phyloP scores from a whole-genome alignment of 2,329 filamentous ascomycete species.

The Cercospora sp. region DNA sequence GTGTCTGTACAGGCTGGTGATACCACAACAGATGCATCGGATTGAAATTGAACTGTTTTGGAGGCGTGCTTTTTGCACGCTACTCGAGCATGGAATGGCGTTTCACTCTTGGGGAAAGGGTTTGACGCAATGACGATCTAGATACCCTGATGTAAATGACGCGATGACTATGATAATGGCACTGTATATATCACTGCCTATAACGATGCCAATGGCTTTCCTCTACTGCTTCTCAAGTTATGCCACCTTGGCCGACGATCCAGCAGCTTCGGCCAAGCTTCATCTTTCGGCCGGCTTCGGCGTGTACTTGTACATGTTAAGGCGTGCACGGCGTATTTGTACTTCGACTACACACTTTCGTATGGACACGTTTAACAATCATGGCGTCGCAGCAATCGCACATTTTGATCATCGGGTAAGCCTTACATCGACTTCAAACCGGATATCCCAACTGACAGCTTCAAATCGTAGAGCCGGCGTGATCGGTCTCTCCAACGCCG shows the following conservation, averaged over 20 bases:
- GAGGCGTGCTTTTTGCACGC: not conserved
- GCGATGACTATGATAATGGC: constrained; percentile 8
- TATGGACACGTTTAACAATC: not conserved
- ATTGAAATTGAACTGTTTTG: constrained; percentile 1
- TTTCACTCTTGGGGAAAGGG: not conserved
- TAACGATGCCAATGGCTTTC: not conserved
- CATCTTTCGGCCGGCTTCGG: constrained; percentile 8
- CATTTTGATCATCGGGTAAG: constrained; percentile 28
- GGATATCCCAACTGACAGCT: no score
- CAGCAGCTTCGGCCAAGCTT: constrained; percentile 13
- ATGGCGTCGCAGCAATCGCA: constrained; percentile 18
- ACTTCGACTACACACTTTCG: not conserved
- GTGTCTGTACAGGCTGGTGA: constrained; percentile 25
- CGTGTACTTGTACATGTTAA: not conserved
- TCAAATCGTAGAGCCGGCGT: constrained; percentile 47
- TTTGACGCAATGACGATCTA: constrained; percentile 9
- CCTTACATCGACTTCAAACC: no score
- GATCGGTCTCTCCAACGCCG: constrained; percentile 48
- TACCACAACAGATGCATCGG: constrained; percentile 9
- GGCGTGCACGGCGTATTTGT: not conserved
- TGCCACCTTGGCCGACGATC: not conserved
- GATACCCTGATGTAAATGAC: constrained; percentile 13
- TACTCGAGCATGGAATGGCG: constrained; percentile 5
- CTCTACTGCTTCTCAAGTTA: not conserved
- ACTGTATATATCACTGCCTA: constrained; percentile 6